These are phyloP conservation scores for Debaryomyces maramus DNA, from an alignment of 805 yeast genomes.

Conservation along the genomic window DNA sequence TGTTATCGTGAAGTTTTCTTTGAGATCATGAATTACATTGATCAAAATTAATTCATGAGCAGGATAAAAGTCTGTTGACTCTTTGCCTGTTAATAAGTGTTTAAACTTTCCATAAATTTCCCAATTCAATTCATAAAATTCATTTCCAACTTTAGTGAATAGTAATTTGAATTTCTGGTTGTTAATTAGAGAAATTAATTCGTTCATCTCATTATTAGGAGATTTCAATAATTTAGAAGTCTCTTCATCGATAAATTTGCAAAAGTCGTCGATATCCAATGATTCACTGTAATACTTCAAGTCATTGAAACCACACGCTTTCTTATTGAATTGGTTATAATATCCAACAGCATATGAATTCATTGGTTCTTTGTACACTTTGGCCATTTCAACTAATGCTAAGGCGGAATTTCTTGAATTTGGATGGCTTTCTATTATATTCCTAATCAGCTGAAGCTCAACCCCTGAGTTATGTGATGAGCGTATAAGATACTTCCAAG, in stretches of 20 bases:
- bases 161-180: conserved; percentile 49
- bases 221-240: conserved; percentile 10
- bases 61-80: conserved; percentile 66
- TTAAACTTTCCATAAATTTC: conserved; percentile 20
- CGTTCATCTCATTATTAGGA: conserved; percentile 8
- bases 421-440: conserved; percentile 8
- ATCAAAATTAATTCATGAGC: conserved; percentile 67
- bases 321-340: conserved; percentile 47
- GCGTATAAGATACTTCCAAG: conserved; percentile 61
- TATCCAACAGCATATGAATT: conserved; percentile 39
- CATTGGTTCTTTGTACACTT: conserved; percentile 21
- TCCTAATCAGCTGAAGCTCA: conserved; percentile 28
- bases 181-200: conserved; percentile 34
- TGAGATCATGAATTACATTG: conserved; percentile 37
- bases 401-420: conserved; percentile 29
- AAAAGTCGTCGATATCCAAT: conserved; percentile 12
- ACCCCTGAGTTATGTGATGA: conserved; percentile 41
- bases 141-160: conserved; percentile 9
- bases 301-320: conserved; percentile 68
- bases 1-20: conserved; percentile 20
- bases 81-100: conserved; percentile 35
- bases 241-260: conserved; percentile 20
- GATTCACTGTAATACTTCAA: conserved; percentile 33
- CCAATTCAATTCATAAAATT: conserved; percentile 18
- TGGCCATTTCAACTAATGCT: conserved; percentile 26